Evolutionary conservation across 441 rosid species (phyloP).

Genomic region (Adansonia gregorii): DNA sequence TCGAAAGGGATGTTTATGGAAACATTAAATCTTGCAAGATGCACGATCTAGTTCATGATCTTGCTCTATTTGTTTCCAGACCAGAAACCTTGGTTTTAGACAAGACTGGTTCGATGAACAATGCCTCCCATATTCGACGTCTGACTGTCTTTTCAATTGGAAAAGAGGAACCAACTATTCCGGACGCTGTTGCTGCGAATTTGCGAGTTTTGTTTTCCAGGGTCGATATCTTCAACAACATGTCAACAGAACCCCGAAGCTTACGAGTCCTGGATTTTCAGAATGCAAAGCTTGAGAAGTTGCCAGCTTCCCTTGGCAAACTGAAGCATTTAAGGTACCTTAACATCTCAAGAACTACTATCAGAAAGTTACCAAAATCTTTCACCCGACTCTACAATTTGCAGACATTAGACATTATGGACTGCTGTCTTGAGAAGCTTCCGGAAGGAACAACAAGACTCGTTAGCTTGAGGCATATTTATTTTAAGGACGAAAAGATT

Average conservation of each 20-base stretch:
- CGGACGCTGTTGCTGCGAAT: background rate
- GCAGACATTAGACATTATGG: slow-evolving; percentile 21
- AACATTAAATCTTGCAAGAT: slow-evolving; percentile 29
- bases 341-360: slow-evolving; percentile 24
- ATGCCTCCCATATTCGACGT: slow-evolving; percentile 11
- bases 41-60: slow-evolving; percentile 37
- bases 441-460: slow-evolving; percentile 16
- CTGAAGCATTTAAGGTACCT: slow-evolving; percentile 26
- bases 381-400: slow-evolving; percentile 33
- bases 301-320: slow-evolving; percentile 13
- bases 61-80: slow-evolving; percentile 26
- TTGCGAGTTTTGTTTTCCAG: slow-evolving; percentile 15
- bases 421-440: background rate
- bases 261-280: slow-evolving; percentile 24
- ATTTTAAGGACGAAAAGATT: slow-evolving; percentile 14
- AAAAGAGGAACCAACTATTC: background rate
- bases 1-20: slow-evolving; percentile 23
- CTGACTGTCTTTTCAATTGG: background rate
- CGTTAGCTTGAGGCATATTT: slow-evolving; percentile 31
- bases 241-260: background rate
- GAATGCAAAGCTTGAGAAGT: background rate
- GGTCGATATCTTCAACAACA: background rate
- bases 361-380: slow-evolving; percentile 22
- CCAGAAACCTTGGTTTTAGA: slow-evolving; percentile 9
- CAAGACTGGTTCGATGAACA: background rate